Evolutionary conservation across 148 eudicot genomes (phyloP), one percentile per base, ranked within the genome.

Genomic region (Polygonum aviculare): DNA sequence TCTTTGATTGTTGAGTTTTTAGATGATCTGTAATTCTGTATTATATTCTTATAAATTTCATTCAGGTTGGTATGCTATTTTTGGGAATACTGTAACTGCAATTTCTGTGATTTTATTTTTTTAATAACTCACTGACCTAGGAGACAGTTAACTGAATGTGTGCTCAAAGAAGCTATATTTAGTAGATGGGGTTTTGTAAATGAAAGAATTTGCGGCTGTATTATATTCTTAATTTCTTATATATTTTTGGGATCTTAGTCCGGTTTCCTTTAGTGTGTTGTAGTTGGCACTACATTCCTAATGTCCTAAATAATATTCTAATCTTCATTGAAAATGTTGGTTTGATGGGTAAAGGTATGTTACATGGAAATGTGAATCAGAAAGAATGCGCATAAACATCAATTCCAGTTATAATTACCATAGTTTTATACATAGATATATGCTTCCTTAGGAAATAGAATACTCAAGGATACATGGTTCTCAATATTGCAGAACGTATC

Each of bases 401-500:
- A 51, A 51, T 51, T 51, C 57, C 57, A 16, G 1, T 14, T 51
- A 44, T 7, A 16, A 5, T 15, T 15, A 15, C 18, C n/a, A 15
- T 51, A 51, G 57, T 51, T 51, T 51, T 51, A 18, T 19, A 15
- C 18, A 51, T 16, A 16, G n/a, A 51, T 16, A 51, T 14, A 7
- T 51, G 57, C 18, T 51, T 51, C 21, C 14, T 19, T 19, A 14
- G 55, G 55, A 51, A 51, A 14, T 3, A 41, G 55, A 16, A 51
- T 14, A 14, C 54, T 12, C 54, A 50, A 50, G 49, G 49, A 47
- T 47, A 47, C 49, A 11, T 11, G 1, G 8, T 47, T 47, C 49
- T 7, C 21, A 74, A 73, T 73, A 16, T 74, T 52, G 77, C 81
- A 83, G 88, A 83, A 75, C 85, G 78, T 69, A 41, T 45, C 78